Base-by-base conservation (phyloP, 192 early-diverging fungal species). In the Rhizoclosmatium globosum region DNA sequence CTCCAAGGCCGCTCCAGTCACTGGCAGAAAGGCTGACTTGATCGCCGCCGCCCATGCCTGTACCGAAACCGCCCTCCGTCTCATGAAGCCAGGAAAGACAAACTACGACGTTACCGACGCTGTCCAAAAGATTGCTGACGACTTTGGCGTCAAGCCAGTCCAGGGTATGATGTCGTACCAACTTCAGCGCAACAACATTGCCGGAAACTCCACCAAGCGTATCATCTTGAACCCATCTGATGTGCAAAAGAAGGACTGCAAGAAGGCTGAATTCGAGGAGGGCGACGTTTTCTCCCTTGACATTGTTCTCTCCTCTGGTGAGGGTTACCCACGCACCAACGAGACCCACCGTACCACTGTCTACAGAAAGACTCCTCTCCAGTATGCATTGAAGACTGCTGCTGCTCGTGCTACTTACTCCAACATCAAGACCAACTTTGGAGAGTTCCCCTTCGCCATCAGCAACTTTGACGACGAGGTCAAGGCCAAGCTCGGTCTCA, bases 241-340 rank as follows among this genome's bases (percentile, higher is more conserved):
- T 66, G 85, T 81, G 41, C 94, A 95, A 79, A 89, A 91, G 71
- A 89, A 91, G 79, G 91, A 94, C 61, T 90, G 92, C 78, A 84
- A 93, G 73, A 58, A 57, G 13, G 46, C 23, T 38, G 79, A 82
- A 23, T 94, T 94, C 71, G 90, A 85, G 45, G 94, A 95, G 79
- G 93, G 94, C 69, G 94, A 99, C 85, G 96, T 96, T n/a, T 99
- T 96, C 85, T 86, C 92, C 60, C 85, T 99, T 23, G 95, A 97
- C 78, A 92, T 99, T 61, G 92, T 94, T 60, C 83, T 99, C 68
- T 94, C 95, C 56, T 90, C 93, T 38, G 96, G 95, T 48, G 95
- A 96, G 46, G 97, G 96, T 69, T 95, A 94, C 84, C 76, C 85
- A 38, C 60, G 71, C 15, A 88, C 93, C 77, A 88, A 89, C 78